A percentile compares a stretch with the other conserved stretches of the same genome.
phyloP scores from a whole-genome alignment of 805 yeast genomes.

The Zygosaccharomyces rouxii region DNA sequence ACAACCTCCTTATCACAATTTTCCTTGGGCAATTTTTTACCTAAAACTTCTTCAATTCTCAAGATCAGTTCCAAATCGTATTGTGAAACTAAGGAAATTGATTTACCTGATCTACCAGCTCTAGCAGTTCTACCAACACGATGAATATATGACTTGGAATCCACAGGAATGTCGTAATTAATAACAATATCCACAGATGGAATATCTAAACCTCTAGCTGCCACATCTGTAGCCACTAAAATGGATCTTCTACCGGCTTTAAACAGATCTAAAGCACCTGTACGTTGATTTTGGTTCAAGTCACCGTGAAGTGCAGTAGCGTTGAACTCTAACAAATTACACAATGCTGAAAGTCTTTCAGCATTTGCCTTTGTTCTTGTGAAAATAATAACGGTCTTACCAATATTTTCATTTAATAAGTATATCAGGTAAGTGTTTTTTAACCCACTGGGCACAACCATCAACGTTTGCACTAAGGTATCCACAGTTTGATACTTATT shows the following conservation, averaged over 20 bases:
- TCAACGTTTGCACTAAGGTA: conserved; percentile 80
- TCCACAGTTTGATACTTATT: conserved; percentile 89
- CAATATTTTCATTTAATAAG: conserved; percentile 72
- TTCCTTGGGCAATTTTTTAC: conserved; percentile 81
- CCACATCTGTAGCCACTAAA: conserved; percentile 78
- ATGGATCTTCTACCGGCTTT: conserved; percentile 67
- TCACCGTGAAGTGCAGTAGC: conserved; percentile 96
- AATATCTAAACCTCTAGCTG: conserved; percentile 85
- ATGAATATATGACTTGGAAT: conserved; percentile 78
- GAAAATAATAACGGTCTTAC: conserved; percentile 84
- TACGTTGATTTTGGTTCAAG: conserved; percentile 74
- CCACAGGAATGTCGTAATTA: conserved; percentile 78
- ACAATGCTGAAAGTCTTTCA: conserved; percentile 79
- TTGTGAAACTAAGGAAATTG: conserved; percentile 86
- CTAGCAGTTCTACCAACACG: conserved; percentile 96
- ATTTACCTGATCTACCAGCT: conserved; percentile 85
- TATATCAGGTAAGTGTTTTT: conserved; percentile 85
- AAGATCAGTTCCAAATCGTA: conserved; percentile 86
- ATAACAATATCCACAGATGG: conserved; percentile 74
- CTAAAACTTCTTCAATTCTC: conserved; percentile 82
- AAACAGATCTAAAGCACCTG: conserved; percentile 76
- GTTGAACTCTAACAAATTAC: conserved; percentile 75
- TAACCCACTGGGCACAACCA: conserved; percentile 88
- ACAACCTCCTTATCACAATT: conserved; percentile 73
- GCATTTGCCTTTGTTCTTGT: conserved; percentile 95